A percentile compares a stretch with the other conserved stretches of the same genome.
These are phyloP conservation scores for Aspergillus sp. DNA, from an alignment of 2,329 filamentous ascomycete genomes.

Conservation along the genomic window DNA sequence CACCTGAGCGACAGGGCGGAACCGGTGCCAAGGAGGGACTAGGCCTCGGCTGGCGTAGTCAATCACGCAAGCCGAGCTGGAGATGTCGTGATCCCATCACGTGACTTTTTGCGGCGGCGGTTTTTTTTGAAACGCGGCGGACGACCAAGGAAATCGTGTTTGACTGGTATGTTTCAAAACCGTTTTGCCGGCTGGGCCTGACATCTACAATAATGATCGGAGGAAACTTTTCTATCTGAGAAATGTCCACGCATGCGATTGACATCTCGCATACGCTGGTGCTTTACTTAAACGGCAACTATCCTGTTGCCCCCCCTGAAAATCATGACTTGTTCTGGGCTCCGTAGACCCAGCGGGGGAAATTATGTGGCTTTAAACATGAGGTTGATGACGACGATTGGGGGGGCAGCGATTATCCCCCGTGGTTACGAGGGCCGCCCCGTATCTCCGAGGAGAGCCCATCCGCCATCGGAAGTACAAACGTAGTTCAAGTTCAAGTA, in stretches of 20 bases:
- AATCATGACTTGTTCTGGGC: conserved; percentile 22
- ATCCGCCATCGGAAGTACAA: too few relatives aligned
- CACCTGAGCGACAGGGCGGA: conserved; percentile 13
- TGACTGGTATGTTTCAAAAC: background rate
- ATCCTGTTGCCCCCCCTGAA: conserved; percentile 22
- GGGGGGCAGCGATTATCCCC: conserved; percentile 1
- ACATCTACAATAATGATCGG: background rate
- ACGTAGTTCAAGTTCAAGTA: too few relatives aligned
- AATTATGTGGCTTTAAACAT: conserved; percentile 8
- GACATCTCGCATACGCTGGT: background rate
- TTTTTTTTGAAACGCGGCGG: conserved; percentile 5
- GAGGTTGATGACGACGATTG: conserved; percentile 5
- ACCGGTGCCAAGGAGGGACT: background rate
- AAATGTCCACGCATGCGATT: background rate
- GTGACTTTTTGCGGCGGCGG: background rate
- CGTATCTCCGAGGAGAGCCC: conserved; percentile 1
- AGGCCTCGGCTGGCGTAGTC: conserved; percentile 5
- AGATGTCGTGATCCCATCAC: conserved; percentile 27
- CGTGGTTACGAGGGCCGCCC: background rate
- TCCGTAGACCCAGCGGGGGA: conserved; percentile 1
- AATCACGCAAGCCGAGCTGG: conserved; percentile 30
- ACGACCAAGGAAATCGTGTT: background rate
- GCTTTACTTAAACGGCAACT: background rate
- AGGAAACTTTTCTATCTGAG: background rate
- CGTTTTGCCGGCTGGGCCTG: background rate